A percentile compares a stretch with the other conserved stretches of the same genome.
Conservation (phyloP, 768 basidiomycete species). For the Lactarius evosmus region DNA sequence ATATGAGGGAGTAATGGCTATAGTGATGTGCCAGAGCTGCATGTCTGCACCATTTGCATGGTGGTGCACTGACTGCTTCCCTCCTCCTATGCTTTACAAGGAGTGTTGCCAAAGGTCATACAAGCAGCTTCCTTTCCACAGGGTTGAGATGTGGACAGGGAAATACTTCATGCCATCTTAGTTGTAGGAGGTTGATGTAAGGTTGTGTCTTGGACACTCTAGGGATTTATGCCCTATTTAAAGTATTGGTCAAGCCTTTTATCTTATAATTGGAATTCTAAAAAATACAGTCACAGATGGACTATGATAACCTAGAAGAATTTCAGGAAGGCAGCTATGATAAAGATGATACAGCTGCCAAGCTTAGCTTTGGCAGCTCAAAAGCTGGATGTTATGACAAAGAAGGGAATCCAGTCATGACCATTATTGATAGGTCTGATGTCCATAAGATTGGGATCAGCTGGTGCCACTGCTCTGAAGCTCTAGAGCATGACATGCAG, state of each 20-base stretch:
- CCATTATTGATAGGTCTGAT: slow-evolving; percentile 1
- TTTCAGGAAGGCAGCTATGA: neutral
- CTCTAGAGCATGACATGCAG: too few species aligned
- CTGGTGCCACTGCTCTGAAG: neutral
- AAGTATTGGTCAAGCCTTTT: neutral
- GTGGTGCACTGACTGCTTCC: too few species aligned
- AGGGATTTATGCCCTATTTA: too few species aligned
- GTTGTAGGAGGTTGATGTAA: slow-evolving; percentile 1
- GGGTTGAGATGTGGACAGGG: neutral
- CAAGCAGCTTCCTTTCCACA: neutral
- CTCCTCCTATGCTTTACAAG: neutral
- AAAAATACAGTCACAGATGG: neutral
- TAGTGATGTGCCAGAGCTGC: neutral
- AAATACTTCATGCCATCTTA: slow-evolving; percentile 1
- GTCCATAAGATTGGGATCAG: slow-evolving; percentile 5
- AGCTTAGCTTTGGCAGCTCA: neutral
- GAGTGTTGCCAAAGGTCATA: neutral
- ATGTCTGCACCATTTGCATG: too few species aligned
- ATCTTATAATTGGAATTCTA: neutral
- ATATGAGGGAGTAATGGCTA: neutral
- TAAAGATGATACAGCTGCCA: neutral
- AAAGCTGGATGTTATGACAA: neutral
- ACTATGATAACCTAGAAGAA: too few species aligned
- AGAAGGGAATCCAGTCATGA: neutral
- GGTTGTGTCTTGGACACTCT: slow-evolving; percentile 2